Evolutionary conservation across 805 yeast genomes (phyloP), one percentile per base, ranked within the genome.

Genomic region (Yarrowia yakushimensis): DNA sequence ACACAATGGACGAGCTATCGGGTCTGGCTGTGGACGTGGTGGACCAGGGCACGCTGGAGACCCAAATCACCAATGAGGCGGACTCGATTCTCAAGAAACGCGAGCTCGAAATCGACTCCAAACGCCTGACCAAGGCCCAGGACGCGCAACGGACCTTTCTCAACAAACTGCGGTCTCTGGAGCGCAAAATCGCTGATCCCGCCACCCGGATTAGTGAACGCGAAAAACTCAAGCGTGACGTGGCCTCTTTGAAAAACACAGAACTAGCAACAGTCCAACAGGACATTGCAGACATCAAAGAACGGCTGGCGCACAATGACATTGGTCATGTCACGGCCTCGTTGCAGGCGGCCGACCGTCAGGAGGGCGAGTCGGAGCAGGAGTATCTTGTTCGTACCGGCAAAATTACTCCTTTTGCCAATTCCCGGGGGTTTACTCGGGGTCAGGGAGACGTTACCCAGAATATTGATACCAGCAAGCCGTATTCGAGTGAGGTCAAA

Each of bases 381-480:
- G 97, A 92, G 57, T 92, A 74, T 69, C 77, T 94, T 65, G 82
- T 94, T 0, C 79, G 99, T 66, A 92, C 93, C 0, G 99, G 99
- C 28, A 85, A 90, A 71, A 83, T 91, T 63, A 94, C 99, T 0
- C 98, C 98, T 0, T 94, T 94, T 77, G 96, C 97, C 11, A 82
- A 83, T 30, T 75, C 82, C 10, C 12, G 65, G 8, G 60, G 63
- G 13, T 67, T 59, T 18, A 43, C 33, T 57, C 46, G 59, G 27
- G 41, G 65, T 62, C 12, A 31, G 18, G 23, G 61, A n/a, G 34
- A 25, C 23, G 39, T 28, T 23, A 60, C 25, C 5, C 12, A 62
- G n/a, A 30, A 20, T 9, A 45, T 45, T 12, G 62, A 63, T 12
- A 34, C 31, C 7, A 59, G 67, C 4, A 52, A 52, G 34, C 33